Base-by-base conservation (phyloP, 768 basidiomycete genomes). In the Agrocybe chaxingu region DNA sequence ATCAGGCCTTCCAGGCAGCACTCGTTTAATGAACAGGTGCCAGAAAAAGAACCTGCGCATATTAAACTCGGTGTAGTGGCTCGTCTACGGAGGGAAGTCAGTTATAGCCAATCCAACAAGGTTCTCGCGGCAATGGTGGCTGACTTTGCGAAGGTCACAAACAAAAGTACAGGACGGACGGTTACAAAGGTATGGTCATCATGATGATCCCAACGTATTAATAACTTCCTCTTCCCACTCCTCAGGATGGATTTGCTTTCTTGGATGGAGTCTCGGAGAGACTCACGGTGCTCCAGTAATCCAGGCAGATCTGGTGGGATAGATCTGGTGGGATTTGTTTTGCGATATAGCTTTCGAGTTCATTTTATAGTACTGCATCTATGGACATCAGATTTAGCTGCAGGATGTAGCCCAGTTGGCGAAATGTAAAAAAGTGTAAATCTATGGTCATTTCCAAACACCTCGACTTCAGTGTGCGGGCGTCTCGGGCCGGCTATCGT, bases 91-190 rank as follows among this genome's bases (percentile, higher is more conserved):
- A 63, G 66, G 42, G 83, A 84, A 37, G 84, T 88, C 40, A 67
- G 52, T 10, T 61, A 41, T 29, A 83, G 83, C 42, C 62, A 60
- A 42, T 75, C 68, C 50, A 88, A 84, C 58, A 74, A 71, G 63
- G 72, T 72, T 40, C 75, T 91, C 36, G 87, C 82, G 30, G 62
- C 59, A 56, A 78, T 89, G 76, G 79, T 90, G 6, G 73, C 77
- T 7, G 86, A 88, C 44, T 91, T 91, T 64, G 82, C 82, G 18
- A 71, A 74, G 43, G 79, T 86, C 47, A 88, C 85, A 31, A 81
- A 87, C 63, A 76, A 76, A 62, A 84, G 81, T 58, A 82, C 73
- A 34, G 83, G 85, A 37, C 74, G 85, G 55, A 88, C 83, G 44
- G 73, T 91, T 47, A 89, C 87, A 32, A 91, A 90, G 77, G 79